phyloP scores from a whole-genome alignment of 352 stramenopile genomes.

The Blastocystis hominis region DNA sequence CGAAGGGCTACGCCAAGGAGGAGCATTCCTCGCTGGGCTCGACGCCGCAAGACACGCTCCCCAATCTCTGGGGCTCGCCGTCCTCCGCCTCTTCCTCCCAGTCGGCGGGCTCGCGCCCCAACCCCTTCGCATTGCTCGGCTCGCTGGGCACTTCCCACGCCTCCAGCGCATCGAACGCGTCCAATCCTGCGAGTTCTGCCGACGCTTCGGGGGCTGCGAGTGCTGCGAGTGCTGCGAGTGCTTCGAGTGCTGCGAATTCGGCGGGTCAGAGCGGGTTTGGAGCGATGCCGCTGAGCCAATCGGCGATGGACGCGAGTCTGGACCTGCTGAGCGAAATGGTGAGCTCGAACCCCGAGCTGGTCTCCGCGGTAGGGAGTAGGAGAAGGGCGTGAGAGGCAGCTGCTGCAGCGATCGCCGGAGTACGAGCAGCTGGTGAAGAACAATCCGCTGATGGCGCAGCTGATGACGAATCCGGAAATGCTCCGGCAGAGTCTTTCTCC shows the following conservation, averaged over 20 bases:
- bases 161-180: background rate
- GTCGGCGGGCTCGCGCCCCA: background rate
- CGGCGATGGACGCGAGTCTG: background rate
- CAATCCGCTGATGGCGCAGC: conserved; percentile 5
- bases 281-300: background rate
- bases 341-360: conserved; percentile 7
- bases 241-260: background rate
- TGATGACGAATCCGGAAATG: conserved; percentile 17
- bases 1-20: background rate
- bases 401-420: background rate
- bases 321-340: background rate
- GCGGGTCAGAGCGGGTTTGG: background rate
- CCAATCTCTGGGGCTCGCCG: background rate
- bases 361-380: background rate
- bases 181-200: background rate
- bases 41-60: background rate
- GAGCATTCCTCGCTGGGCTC: background rate
- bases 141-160: background rate
- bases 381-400: background rate
- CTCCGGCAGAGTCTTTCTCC: background rate
- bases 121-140: background rate
- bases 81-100: background rate
- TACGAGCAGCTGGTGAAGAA: background rate
- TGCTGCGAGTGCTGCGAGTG: background rate
- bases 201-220: background rate